Evolutionary conservation across 176 grass and related monocot species (phyloP).

Genomic region (Echinochloa phyllopogon): DNA sequence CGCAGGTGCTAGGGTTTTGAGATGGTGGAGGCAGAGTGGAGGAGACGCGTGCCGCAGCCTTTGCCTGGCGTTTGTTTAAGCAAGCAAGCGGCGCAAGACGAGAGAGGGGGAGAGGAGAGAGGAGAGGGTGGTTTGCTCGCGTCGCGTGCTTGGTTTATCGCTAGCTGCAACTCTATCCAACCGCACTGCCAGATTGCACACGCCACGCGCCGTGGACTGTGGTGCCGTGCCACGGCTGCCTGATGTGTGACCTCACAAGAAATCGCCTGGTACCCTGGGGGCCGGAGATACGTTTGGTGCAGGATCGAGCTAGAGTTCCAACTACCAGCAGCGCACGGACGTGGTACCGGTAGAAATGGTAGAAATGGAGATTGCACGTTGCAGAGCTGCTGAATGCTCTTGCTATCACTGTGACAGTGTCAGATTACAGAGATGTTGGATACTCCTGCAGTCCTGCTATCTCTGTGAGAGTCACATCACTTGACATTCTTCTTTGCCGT

Average conservation of each 20-base stretch:
- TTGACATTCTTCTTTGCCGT: neutral
- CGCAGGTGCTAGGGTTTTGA: constrained; percentile 52
- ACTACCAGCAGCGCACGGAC: no score
- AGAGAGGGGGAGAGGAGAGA: neutral
- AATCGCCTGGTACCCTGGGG: neutral
- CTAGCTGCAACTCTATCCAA: constrained; percentile 33
- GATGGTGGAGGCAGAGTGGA: constrained; percentile 18
- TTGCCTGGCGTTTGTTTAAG: neutral
- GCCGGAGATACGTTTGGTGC: neutral
- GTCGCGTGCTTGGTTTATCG: neutral
- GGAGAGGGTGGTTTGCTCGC: neutral
- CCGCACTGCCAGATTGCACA: constrained; percentile 16
- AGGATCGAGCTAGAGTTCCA: neutral
- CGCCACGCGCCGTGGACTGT: neutral
- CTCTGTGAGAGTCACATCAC: neutral
- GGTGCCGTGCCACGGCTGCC: constrained; percentile 22
- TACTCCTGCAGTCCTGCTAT: no score
- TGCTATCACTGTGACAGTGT: neutral
- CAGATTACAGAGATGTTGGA: neutral
- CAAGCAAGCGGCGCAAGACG: neutral
- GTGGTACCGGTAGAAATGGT: neutral
- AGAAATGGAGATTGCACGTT: neutral
- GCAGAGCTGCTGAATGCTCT: no score
- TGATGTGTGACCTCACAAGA: neutral
- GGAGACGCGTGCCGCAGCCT: constrained; percentile 22